phyloP scores from a whole-genome alignment of 2,329 filamentous ascomycete genomes.

The Kalaharituber pfeilii region DNA sequence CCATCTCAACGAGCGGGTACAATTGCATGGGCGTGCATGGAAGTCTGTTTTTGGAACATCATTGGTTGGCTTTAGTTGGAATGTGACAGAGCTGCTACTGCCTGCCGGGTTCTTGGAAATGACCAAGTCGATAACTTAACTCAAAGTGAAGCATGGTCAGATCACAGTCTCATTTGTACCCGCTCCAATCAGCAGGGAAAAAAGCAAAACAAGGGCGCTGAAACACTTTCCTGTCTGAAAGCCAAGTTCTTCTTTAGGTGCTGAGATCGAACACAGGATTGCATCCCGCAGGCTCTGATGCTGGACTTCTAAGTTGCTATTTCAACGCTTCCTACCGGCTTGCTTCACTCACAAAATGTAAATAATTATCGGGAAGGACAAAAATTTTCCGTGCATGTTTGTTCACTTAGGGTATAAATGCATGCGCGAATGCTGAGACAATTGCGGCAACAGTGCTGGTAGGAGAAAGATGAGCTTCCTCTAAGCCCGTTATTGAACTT shows the following conservation, averaged over 20 bases:
- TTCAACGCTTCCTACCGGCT: not conserved
- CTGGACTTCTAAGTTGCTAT: not conserved
- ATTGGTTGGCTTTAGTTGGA: conserved; percentile 1
- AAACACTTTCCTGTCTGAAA: not conserved
- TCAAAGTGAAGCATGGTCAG: not conserved
- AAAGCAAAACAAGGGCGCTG: not conserved
- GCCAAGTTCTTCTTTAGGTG: not conserved
- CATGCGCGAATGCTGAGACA: not conserved
- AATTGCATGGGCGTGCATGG: conserved; percentile 1
- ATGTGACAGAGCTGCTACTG: conserved; percentile 1
- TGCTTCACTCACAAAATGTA: not conserved
- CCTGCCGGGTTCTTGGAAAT: not conserved
- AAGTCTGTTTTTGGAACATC: conserved; percentile 1
- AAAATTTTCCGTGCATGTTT: not conserved
- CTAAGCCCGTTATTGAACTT: too few relatives aligned
- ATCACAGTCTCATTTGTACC: not conserved
- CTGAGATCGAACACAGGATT: too few relatives aligned
- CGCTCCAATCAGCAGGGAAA: not conserved
- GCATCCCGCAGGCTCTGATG: too few relatives aligned
- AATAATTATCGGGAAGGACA: not conserved
- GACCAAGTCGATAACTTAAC: not conserved
- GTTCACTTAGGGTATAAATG: not conserved
- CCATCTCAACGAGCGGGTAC: not conserved
- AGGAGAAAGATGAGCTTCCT: too few relatives aligned
- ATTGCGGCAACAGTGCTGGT: not conserved